phyloP scores from a whole-genome alignment of 306 rosid genomes.

The Rosa chinensis region DNA sequence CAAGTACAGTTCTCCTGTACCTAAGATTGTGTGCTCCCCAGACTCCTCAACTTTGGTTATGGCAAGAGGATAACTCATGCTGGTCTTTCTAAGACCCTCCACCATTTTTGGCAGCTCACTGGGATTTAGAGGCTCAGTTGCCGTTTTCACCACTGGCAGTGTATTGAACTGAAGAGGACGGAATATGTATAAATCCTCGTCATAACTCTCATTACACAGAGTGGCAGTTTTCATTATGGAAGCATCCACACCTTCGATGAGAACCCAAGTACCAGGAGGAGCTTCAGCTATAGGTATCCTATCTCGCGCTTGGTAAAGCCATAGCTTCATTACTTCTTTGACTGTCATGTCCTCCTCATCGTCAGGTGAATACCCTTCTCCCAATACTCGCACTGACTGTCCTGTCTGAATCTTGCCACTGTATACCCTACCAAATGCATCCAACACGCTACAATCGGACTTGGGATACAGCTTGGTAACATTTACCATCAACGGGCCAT shows the following conservation, averaged over 20 bases:
- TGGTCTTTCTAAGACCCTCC: slow-evolving; percentile 96
- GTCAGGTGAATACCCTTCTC: slow-evolving; percentile 99
- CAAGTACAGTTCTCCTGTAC: slow-evolving; percentile 96
- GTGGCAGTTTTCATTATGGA: slow-evolving; percentile 99
- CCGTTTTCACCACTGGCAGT: slow-evolving; percentile 94
- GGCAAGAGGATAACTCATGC: slow-evolving; percentile 98
- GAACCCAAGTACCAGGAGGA: slow-evolving; percentile 96
- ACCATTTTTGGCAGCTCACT: slow-evolving; percentile 99
- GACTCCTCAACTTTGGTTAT: slow-evolving; percentile 98
- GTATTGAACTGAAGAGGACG: slow-evolving; percentile 97
- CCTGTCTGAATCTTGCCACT: slow-evolving; percentile 96
- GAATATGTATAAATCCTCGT: slow-evolving; percentile 87
- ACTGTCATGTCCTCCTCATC: slow-evolving; percentile 99
- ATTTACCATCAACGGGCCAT: slow-evolving; percentile 91
- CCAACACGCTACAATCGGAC: slow-evolving; percentile 97
- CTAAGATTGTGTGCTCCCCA: slow-evolving; percentile 95
- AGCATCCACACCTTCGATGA: slow-evolving; percentile 99
- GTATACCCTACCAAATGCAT: slow-evolving; percentile 95
- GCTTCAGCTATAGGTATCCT: slow-evolving; percentile 95
- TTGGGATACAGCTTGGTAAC: slow-evolving; percentile 94
- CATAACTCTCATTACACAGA: slow-evolving; percentile 69
- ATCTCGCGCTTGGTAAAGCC: slow-evolving; percentile 98
- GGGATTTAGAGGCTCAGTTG: slow-evolving; percentile 95
- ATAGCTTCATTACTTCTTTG: slow-evolving; percentile 90
- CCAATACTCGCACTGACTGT: slow-evolving; percentile 85